Percentiles rank a stretch among this genome's conserved stretches.
These are phyloP conservation scores for Talaromyces pinophilus DNA, from an alignment of 2,329 filamentous ascomycete genomes.

Conservation along the genomic window DNA sequence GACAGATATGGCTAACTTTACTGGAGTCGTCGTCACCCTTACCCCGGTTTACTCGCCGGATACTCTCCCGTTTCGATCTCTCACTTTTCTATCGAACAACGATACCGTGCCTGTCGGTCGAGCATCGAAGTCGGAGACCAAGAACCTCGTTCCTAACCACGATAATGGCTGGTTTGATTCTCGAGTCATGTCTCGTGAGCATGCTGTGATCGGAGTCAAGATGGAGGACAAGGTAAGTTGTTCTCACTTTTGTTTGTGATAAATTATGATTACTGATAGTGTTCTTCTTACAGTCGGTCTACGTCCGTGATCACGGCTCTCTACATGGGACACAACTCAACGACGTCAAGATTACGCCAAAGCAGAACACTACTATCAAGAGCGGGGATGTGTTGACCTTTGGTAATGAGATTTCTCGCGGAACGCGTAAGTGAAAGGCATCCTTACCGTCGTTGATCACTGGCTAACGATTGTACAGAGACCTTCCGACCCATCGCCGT, in stretches of 20 bases:
- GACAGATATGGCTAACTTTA: conserved; percentile 3
- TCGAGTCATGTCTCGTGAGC: conserved; percentile 50
- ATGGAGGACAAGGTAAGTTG: conserved; percentile 32
- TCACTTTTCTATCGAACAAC: conserved; percentile 35
- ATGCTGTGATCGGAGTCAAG: conserved; percentile 42
- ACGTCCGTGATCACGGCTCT: conserved; percentile 57
- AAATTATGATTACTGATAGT: conserved; percentile 23
- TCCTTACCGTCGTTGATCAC: not conserved
- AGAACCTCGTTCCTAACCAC: conserved; percentile 38
- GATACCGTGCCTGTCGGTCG: conserved; percentile 43
- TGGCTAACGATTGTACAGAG: conserved; percentile 24
- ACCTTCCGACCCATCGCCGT: conserved; percentile 22
- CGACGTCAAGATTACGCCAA: conserved; percentile 43
- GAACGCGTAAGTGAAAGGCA: conserved; percentile 38
- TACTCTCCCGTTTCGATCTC: conserved; percentile 33
- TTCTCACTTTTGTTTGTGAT: not conserved
- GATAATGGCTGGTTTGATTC: conserved; percentile 51
- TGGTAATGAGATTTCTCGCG: conserved; percentile 54
- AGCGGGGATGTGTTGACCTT: conserved; percentile 45
- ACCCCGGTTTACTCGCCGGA: conserved; percentile 31
- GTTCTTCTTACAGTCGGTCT: conserved; percentile 40
- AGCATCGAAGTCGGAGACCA: conserved; percentile 42
- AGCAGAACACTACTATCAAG: conserved; percentile 42
- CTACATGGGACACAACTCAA: conserved; percentile 65
- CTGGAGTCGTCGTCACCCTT: conserved; percentile 39